phyloP scores from a whole-genome alignment of 75 land plant species.

The Adiantum capillusveneris region DNA sequence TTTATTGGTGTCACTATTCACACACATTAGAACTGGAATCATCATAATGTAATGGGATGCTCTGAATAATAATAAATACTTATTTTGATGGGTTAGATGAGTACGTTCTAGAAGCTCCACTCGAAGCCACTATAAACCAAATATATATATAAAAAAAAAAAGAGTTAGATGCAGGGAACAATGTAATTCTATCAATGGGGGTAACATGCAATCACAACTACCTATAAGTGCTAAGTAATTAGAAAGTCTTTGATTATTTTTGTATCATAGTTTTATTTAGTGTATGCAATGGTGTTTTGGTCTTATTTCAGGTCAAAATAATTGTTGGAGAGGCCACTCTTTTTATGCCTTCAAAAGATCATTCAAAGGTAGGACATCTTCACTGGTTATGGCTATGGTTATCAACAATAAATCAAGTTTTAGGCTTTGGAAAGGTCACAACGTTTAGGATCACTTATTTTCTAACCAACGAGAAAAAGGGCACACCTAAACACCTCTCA shows the following conservation, averaged over 20 bases:
- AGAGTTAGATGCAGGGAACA: neutral
- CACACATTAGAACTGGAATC: too few species aligned
- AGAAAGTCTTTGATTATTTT: neutral
- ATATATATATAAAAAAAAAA: neutral
- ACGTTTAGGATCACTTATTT: neutral
- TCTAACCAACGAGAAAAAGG: too few species aligned
- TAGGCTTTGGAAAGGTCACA: neutral
- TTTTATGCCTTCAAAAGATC: neutral
- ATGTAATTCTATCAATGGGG: neutral
- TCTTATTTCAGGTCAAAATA: neutral
- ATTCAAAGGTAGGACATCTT: neutral
- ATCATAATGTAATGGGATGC: too few species aligned
- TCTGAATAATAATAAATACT: too few species aligned
- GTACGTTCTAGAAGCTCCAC: neutral
- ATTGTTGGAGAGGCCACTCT: conserved; percentile 2
- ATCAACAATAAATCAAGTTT: neutral
- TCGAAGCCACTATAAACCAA: neutral
- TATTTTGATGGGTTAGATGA: conserved; percentile 2
- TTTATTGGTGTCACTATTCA: too few species aligned
- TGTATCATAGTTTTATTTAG: neutral
- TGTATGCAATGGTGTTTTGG: neutral
- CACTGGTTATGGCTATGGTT: neutral
- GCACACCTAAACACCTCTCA: too few species aligned
- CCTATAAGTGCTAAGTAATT: neutral
- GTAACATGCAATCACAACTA: neutral